Conservation (phyloP, 1,139 yeast species). For the Magnusiomyces suaveolens region DNA sequence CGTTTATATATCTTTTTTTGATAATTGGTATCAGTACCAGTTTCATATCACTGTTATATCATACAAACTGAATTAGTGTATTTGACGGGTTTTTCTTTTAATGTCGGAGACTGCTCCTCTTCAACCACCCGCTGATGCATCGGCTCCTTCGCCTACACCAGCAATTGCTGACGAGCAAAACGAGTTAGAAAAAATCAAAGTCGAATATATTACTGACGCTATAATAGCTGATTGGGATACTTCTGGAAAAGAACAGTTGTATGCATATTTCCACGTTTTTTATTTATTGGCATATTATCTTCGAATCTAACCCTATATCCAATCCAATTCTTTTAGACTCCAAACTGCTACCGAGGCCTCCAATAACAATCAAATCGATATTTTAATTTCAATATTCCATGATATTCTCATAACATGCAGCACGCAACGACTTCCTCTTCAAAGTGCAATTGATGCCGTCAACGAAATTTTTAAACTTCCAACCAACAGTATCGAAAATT, state of each 20-base stretch:
- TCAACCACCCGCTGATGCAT: not conserved
- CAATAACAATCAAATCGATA: conserved; percentile 7
- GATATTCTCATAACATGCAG: conserved; percentile 18
- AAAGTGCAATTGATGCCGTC: conserved; percentile 10
- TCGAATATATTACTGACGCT: conserved; percentile 15
- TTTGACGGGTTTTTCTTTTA: not conserved
- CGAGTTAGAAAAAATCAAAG: conserved; percentile 8
- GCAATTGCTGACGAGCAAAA: not conserved
- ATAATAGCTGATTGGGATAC: conserved; percentile 19
- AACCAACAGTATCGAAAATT: conserved; percentile 8
- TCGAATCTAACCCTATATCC: not conserved
- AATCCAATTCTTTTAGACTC: conserved; percentile 6
- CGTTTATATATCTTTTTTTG: not conserved
- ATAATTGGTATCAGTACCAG: not conserved
- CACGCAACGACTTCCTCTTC: conserved; percentile 12
- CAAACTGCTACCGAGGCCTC: conserved; percentile 11
- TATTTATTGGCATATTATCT: not conserved
- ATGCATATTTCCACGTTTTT: conserved; percentile 9
- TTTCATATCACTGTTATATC: not conserved
- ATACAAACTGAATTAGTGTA: not conserved
- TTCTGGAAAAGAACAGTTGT: conserved; percentile 17
- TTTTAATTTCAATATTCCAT: conserved; percentile 19
- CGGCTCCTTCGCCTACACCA: not conserved
- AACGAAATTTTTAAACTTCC: conserved; percentile 8
- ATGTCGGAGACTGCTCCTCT: not conserved